Evolutionary conservation across 495 filamentous ascomycete genomes (phyloP).

Genomic region (Cetradonia linearis): DNA sequence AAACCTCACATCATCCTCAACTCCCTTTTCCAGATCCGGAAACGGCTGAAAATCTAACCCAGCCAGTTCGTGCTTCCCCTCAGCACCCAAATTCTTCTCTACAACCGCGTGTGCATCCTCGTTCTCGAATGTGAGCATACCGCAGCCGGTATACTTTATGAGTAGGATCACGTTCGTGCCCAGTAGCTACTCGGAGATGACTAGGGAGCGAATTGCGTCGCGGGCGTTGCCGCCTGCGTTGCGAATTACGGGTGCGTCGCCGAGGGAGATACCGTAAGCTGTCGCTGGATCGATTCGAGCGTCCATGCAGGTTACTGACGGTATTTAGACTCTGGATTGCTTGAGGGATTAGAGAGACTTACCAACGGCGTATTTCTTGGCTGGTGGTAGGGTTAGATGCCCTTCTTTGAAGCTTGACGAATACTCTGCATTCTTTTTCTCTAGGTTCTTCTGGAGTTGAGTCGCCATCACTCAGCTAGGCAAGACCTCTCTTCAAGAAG

Average conservation of each 20-base stretch:
- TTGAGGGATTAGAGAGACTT: constrained; percentile 17
- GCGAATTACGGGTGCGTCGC: constrained; percentile 74
- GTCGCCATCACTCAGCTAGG: constrained; percentile 28
- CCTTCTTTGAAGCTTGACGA: constrained; percentile 52
- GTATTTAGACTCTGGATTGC: constrained; percentile 20
- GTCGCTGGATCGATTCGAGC: constrained; percentile 62
- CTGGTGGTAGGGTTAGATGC: constrained; percentile 58
- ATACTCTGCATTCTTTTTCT: constrained; percentile 50
- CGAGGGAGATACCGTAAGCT: constrained; percentile 65
- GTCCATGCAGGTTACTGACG: constrained; percentile 70
- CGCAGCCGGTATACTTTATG: constrained; percentile 70
- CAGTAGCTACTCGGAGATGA: constrained; percentile 74
- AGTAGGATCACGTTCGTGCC: constrained; percentile 69
- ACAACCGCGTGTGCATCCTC: constrained; percentile 49
- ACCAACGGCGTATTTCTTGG: constrained; percentile 56
- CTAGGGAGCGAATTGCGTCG: constrained; percentile 62
- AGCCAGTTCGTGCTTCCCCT: constrained; percentile 32
- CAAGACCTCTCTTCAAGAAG: not conserved
- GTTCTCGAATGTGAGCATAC: constrained; percentile 73
- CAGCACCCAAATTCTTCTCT: constrained; percentile 45
- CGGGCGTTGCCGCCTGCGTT: constrained; percentile 58
- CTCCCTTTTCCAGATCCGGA: constrained; percentile 49
- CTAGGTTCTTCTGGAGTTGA: constrained; percentile 44
- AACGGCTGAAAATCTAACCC: constrained; percentile 57
- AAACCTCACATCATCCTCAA: constrained; percentile 55